phyloP scores from a whole-genome alignment of 1,284 basidiomycete species.

The Earliella scabrosa region DNA sequence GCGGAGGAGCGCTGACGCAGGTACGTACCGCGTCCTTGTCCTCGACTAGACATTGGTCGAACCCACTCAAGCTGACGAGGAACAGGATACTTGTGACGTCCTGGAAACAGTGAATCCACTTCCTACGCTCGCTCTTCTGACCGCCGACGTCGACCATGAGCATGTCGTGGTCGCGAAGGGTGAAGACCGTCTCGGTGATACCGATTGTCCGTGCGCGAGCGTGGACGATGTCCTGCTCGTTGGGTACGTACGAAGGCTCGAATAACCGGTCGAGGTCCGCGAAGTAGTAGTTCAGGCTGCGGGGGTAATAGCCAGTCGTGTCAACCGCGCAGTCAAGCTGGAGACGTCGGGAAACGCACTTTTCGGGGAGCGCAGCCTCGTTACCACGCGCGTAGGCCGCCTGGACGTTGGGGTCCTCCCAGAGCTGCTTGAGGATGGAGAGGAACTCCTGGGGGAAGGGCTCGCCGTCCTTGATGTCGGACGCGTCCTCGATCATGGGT shows the following conservation, averaged over 20 bases:
- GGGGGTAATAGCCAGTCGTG: constrained; percentile 11
- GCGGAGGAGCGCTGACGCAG: background rate
- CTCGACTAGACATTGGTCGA: constrained; percentile 93
- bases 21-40: constrained; percentile 84
- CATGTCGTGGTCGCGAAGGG: constrained; percentile 74
- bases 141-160: constrained; percentile 92
- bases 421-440: constrained; percentile 72
- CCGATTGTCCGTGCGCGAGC: constrained; percentile 89
- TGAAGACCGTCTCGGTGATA: constrained; percentile 92
- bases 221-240: constrained; percentile 85
- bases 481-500: constrained; percentile 68
- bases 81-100: constrained; percentile 89
- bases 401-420: constrained; percentile 81
- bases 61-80: constrained; percentile 85
- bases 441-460: constrained; percentile 72
- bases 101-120: constrained; percentile 89
- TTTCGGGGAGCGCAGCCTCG: constrained; percentile 89
- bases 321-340: background rate
- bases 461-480: constrained; percentile 80
- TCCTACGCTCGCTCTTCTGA: constrained; percentile 87
- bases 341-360: constrained; percentile 52
- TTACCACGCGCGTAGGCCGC: constrained; percentile 77
- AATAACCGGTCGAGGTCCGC: constrained; percentile 83
- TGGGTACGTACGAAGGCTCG: constrained; percentile 69
- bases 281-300: constrained; percentile 76